Evolutionary conservation across 257 asterid genomes (phyloP).

Genomic region (Solanum habrochaites): DNA sequence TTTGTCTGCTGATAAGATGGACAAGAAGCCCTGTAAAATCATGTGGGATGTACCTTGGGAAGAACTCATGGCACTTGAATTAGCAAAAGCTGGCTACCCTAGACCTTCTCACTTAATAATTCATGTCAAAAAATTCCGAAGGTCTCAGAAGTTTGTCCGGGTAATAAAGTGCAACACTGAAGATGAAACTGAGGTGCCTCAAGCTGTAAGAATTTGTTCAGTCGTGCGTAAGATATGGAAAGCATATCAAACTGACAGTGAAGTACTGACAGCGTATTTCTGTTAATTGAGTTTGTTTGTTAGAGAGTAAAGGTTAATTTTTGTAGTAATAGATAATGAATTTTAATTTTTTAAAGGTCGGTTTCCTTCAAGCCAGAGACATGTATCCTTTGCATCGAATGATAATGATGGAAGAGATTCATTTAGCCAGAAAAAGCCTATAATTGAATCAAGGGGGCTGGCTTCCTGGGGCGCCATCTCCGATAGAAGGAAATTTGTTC

Average conservation of each 20-base stretch:
- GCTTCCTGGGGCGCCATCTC: constrained; percentile 51
- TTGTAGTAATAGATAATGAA: too few relatives aligned
- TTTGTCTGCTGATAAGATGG: constrained; percentile 66
- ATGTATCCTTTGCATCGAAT: constrained; percentile 15
- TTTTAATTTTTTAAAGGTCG: too few relatives aligned
- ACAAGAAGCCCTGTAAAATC: constrained; percentile 87
- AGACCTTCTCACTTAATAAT: constrained; percentile 74
- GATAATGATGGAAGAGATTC: constrained; percentile 36
- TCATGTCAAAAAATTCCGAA: constrained; percentile 65
- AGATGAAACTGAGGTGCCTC: constrained; percentile 56
- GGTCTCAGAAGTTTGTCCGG: constrained; percentile 84
- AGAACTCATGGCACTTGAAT: constrained; percentile 73
- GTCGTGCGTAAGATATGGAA: constrained; percentile 68
- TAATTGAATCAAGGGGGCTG: constrained; percentile 37
- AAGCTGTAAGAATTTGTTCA: constrained; percentile 66
- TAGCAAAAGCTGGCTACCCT: constrained; percentile 82
- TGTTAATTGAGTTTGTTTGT: too few relatives aligned
- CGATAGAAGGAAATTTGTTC: constrained; percentile 39
- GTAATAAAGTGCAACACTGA: constrained; percentile 82
- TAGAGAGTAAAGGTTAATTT: too few relatives aligned
- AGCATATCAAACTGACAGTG: constrained; percentile 32
- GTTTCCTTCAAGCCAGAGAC: constrained; percentile 46
- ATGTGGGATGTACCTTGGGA: constrained; percentile 98
- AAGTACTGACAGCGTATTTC: too few relatives aligned
- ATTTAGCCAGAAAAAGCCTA: constrained; percentile 22